Conservation (phyloP, 768 basidiomycete species). For the Gelatoporia subvermispora region DNA sequence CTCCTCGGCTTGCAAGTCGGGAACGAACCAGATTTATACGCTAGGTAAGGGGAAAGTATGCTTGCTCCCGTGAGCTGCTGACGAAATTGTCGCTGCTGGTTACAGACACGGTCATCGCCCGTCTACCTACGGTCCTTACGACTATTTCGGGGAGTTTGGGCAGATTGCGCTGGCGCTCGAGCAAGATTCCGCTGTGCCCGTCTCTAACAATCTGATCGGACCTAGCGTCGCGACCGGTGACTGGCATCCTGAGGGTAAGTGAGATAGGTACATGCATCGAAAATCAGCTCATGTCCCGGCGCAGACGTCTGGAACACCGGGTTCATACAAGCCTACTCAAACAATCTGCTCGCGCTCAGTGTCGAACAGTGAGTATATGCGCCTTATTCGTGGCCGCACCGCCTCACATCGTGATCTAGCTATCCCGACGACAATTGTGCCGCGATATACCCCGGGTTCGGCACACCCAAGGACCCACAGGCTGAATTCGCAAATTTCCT, state of each 20-base stretch:
- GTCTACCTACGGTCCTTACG: constrained; percentile 19
- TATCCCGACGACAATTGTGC: constrained; percentile 32
- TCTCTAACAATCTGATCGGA: constrained; percentile 26
- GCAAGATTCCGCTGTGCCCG: constrained; percentile 15
- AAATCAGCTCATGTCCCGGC: not conserved
- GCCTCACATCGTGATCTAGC: constrained; percentile 18
- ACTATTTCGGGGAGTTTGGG: constrained; percentile 30
- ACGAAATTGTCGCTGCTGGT: too few relatives aligned
- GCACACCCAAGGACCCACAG: constrained; percentile 29
- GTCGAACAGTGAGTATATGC: constrained; percentile 32
- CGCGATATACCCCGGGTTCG: constrained; percentile 22
- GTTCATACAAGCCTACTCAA: constrained; percentile 22
- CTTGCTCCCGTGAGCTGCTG: not conserved
- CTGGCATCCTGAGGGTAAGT: constrained; percentile 25
- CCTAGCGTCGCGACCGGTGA: constrained; percentile 26
- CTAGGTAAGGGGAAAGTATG: constrained; percentile 35
- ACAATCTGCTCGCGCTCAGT: constrained; percentile 32
- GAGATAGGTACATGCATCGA: too few relatives aligned
- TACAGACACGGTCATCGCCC: constrained; percentile 35
- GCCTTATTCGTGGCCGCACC: not conserved
- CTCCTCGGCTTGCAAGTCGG: constrained; percentile 45
- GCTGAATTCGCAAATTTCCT: constrained; percentile 38
- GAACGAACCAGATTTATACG: constrained; percentile 56
- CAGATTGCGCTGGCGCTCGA: constrained; percentile 19
- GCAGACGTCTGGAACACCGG: constrained; percentile 27